These are phyloP conservation scores for Fusarium hainanense DNA, from an alignment of 2,329 filamentous ascomycete species.

Conservation along the genomic window DNA sequence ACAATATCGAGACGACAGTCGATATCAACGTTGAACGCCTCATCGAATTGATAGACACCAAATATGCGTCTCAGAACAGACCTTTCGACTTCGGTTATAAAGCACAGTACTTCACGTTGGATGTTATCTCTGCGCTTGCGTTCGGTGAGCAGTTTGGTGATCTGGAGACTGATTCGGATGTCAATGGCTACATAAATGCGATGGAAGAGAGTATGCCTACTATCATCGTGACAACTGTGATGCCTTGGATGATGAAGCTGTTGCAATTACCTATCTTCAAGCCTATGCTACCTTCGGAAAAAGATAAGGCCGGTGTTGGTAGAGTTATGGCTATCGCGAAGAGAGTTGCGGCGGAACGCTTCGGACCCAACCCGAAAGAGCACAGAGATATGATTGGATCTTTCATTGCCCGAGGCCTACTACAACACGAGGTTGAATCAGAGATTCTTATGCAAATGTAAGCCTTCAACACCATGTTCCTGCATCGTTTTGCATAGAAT, in stretches of 20 bases:
- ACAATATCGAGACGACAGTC: constrained; percentile 59
- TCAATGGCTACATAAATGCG: constrained; percentile 59
- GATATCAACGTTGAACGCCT: constrained; percentile 57
- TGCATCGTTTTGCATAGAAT: background rate
- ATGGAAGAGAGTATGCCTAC: constrained; percentile 56
- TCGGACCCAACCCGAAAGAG: constrained; percentile 42
- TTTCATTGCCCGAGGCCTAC: constrained; percentile 46
- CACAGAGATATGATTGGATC: constrained; percentile 49
- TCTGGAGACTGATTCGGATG: constrained; percentile 57
- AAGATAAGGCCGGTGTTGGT: constrained; percentile 53
- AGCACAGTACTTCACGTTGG: constrained; percentile 63
- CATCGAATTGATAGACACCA: constrained; percentile 52
- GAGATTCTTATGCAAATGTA: constrained; percentile 45
- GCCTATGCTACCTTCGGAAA: constrained; percentile 54
- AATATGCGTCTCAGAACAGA: constrained; percentile 9
- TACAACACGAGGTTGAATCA: constrained; percentile 41
- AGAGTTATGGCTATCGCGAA: constrained; percentile 55
- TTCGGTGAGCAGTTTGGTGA: constrained; percentile 62
- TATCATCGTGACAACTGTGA: constrained; percentile 57
- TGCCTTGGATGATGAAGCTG: constrained; percentile 56
- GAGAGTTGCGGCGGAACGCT: constrained; percentile 42
- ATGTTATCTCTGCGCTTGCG: constrained; percentile 64
- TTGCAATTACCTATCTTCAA: constrained; percentile 56
- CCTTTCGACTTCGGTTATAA: constrained; percentile 58
- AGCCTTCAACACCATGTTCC: background rate